phyloP scores from a whole-genome alignment of 1,284 basidiomycete species.

The Gomphus bonarii region DNA sequence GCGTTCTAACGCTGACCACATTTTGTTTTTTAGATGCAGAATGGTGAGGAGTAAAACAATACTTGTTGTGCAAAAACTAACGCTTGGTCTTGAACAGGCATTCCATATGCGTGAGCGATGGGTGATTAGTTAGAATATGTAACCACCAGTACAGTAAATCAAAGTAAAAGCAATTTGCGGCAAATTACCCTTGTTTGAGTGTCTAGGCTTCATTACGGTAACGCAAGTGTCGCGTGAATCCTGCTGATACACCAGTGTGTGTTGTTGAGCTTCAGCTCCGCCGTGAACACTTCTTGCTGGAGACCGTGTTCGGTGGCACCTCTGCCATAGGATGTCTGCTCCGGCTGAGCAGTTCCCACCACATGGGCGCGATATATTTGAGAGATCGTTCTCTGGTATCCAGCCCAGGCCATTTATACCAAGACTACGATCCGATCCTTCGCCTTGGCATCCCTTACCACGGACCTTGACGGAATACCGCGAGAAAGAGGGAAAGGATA shows the following conservation, averaged over 20 bases:
- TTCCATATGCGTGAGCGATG: slow-evolving; percentile 5
- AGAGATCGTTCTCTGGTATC: slow-evolving; percentile 39
- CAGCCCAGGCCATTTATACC: slow-evolving; percentile 48
- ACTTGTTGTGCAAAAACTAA: background rate
- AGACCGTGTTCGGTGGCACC: background rate
- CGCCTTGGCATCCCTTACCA: slow-evolving; percentile 29
- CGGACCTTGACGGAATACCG: slow-evolving; percentile 53
- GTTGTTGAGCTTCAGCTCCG: background rate
- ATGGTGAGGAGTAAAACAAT: slow-evolving; percentile 4
- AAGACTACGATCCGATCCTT: slow-evolving; percentile 42
- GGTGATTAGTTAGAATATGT: background rate
- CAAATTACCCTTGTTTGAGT: background rate
- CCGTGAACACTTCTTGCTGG: background rate
- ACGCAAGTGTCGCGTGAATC: background rate
- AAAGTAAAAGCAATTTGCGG: background rate
- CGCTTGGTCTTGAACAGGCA: background rate
- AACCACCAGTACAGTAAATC: background rate
- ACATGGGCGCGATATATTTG: slow-evolving; percentile 34
- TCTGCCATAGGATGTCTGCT: background rate
- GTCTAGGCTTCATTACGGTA: background rate
- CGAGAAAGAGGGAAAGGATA: slow-evolving; percentile 46
- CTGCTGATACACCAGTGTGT: background rate
- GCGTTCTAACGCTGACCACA: background rate
- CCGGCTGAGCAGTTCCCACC: background rate
- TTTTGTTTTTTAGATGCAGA: slow-evolving; percentile 10